Evolutionary conservation across 768 basidiomycete species (phyloP).

Genomic region (Tulasnella sp.): DNA sequence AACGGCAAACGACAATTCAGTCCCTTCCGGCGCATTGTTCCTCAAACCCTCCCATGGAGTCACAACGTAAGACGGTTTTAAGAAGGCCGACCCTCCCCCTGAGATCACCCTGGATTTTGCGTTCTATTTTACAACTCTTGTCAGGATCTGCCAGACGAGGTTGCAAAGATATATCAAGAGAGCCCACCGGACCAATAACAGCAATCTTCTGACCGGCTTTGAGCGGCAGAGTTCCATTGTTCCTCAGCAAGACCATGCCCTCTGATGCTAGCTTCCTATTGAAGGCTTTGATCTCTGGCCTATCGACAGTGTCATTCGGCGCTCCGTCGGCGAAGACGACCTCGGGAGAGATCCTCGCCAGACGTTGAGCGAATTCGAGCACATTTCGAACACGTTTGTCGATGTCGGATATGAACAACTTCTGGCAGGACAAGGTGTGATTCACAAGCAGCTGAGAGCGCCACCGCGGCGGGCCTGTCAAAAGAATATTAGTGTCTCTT

Average conservation of each 20-base stretch:
- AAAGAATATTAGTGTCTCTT: conserved; percentile 24
- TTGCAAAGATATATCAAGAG: conserved; percentile 23
- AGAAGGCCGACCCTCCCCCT: conserved; percentile 61
- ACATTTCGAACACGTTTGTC: conserved; percentile 24
- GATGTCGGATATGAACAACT: conserved; percentile 21
- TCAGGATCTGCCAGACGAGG: conserved; percentile 40
- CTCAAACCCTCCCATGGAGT: conserved; percentile 65
- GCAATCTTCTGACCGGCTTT: conserved; percentile 51
- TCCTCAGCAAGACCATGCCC: conserved; percentile 67
- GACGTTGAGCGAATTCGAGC: conserved; percentile 28
- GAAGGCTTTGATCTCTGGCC: conserved; percentile 28
- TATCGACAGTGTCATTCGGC: conserved; percentile 17
- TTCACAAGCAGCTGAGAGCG: conserved; percentile 54
- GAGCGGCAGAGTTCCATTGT: conserved; percentile 48
- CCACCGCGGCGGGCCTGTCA: conserved; percentile 68
- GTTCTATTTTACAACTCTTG: conserved; percentile 50
- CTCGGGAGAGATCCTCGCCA: conserved; percentile 27
- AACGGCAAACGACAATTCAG: conserved; percentile 53
- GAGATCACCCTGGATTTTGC: conserved; percentile 54
- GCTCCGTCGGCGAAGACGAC: conserved; percentile 37
- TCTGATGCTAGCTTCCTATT: conserved; percentile 55
- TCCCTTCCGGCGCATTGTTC: conserved; percentile 37
- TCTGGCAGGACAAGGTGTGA: conserved; percentile 27
- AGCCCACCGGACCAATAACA: conserved; percentile 54
- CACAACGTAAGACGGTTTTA: conserved; percentile 65